These are phyloP conservation scores for Imleria badia DNA, from an alignment of 768 basidiomycete species.

Conservation along the genomic window DNA sequence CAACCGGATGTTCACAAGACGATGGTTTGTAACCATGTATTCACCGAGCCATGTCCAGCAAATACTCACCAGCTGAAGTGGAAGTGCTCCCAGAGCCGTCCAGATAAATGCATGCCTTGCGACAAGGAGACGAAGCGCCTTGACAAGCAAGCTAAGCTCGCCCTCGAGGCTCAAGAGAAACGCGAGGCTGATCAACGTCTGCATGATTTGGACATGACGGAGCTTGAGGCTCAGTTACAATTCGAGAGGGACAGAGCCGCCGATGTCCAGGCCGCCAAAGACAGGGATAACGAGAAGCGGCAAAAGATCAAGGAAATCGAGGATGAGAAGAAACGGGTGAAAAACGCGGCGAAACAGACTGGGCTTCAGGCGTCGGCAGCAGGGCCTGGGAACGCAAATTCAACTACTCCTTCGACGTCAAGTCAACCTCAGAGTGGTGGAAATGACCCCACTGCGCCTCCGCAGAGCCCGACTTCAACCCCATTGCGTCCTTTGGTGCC, in stretches of 20 bases:
- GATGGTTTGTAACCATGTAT: constrained; percentile 43
- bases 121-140: constrained; percentile 41
- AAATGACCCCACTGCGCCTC: background rate
- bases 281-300: constrained; percentile 11
- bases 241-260: constrained; percentile 7
- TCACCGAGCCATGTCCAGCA: constrained; percentile 40
- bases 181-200: constrained; percentile 45
- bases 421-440: background rate
- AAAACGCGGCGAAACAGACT: constrained; percentile 4
- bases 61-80: constrained; percentile 43
- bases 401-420: background rate
- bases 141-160: constrained; percentile 40
- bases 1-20: constrained; percentile 19
- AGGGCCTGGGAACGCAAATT: background rate
- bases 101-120: constrained; percentile 45
- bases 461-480: background rate
- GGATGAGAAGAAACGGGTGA: constrained; percentile 5
- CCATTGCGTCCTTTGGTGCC: constrained; percentile 5
- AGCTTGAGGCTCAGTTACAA: constrained; percentile 10
- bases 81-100: constrained; percentile 42
- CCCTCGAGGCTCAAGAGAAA: constrained; percentile 41
- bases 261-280: constrained; percentile 10
- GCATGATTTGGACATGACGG: constrained; percentile 32
- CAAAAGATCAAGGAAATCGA: constrained; percentile 12
- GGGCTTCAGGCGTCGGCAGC: background rate